phyloP scores from a whole-genome alignment of 768 basidiomycete species.

The Tricholoma hemisulphureum region DNA sequence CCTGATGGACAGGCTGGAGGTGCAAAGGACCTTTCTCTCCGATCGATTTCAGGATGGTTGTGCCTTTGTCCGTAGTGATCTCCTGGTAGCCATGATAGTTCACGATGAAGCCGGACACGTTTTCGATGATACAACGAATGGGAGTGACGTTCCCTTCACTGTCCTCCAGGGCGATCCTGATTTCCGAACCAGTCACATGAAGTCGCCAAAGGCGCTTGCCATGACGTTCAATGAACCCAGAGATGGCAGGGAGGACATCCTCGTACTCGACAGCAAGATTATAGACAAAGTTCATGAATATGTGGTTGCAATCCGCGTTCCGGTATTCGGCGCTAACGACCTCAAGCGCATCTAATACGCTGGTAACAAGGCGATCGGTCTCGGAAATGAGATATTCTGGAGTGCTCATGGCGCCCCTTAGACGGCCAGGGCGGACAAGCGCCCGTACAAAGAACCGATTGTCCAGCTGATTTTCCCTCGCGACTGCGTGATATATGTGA shows the following conservation, averaged over 20 bases:
- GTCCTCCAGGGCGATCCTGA: constrained; percentile 93
- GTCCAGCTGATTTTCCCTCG: constrained; percentile 96
- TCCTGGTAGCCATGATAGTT: constrained; percentile 99
- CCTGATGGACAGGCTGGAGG: constrained; percentile 88
- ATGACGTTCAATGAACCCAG: constrained; percentile 99
- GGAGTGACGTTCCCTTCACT: constrained; percentile 92
- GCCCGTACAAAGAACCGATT: constrained; percentile 98
- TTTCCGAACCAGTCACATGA: constrained; percentile 97
- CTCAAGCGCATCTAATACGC: constrained; percentile 91
- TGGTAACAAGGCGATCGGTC: constrained; percentile 93
- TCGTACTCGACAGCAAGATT: constrained; percentile 93
- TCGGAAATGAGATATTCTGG: constrained; percentile 99
- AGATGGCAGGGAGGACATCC: constrained; percentile 93
- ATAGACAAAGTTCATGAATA: constrained; percentile 99
- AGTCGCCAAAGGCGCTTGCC: constrained; percentile 98
- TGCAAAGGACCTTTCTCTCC: constrained; percentile 97
- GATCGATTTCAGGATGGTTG: constrained; percentile 94
- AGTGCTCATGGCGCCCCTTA: constrained; percentile 87
- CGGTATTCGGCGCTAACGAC: constrained; percentile 88
- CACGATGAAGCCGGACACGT: constrained; percentile 98
- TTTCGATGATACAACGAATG: constrained; percentile 97
- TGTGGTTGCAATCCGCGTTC: constrained; percentile 96
- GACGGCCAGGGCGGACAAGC: constrained; percentile 91
- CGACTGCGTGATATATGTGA: constrained; percentile 95
- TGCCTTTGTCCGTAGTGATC: constrained; percentile 93